Percentiles rank a stretch among this genome's conserved stretches.
These are phyloP conservation scores for Triticum dicoccoides DNA, from an alignment of 176 grass and related monocot species.

Conservation along the genomic window DNA sequence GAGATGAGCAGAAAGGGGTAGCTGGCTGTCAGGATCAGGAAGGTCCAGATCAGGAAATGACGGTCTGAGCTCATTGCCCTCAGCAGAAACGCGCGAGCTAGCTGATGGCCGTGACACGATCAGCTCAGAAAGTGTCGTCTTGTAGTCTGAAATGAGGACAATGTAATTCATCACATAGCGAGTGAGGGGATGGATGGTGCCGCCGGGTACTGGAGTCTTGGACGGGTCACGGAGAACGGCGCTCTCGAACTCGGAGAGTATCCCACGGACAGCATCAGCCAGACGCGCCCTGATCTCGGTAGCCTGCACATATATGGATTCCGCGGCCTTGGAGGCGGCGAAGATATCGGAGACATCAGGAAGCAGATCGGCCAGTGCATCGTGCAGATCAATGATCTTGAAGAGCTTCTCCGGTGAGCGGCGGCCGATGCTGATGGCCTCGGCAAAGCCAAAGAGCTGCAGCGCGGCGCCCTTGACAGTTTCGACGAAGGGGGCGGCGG, in stretches of 20 bases:
- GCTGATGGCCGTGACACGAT: conserved; percentile 65
- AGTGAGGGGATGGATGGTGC: conserved; percentile 87
- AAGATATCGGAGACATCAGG: conserved; percentile 81
- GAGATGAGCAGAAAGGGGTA: conserved; percentile 69
- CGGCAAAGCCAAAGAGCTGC: conserved; percentile 80
- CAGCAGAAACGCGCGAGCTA: conserved; percentile 20
- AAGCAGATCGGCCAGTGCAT: conserved; percentile 64
- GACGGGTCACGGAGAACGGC: conserved; percentile 77
- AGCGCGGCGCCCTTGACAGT: conserved; percentile 82
- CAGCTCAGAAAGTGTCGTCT: conserved; percentile 62
- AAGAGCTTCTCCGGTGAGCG: conserved; percentile 90
- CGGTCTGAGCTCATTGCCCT: conserved; percentile 26
- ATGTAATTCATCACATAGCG: conserved; percentile 98
- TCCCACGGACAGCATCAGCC: conserved; percentile 76
- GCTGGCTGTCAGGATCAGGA: conserved; percentile 60
- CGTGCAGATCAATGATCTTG: conserved; percentile 95
- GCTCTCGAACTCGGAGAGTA: conserved; percentile 89
- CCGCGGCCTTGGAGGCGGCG: conserved; percentile 49
- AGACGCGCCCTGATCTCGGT: conserved; percentile 70
- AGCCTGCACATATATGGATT: conserved; percentile 72
- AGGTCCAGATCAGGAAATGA: conserved; percentile 60
- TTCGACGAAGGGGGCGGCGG: conserved; percentile 68
- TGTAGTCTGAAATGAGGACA: conserved; percentile 86
- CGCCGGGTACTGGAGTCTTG: conserved; percentile 71
- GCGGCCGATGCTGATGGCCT: conserved; percentile 89